Evolutionary conservation across 2,329 filamentous ascomycete species (phyloP).

Genomic region (Fusarium buharicum): DNA sequence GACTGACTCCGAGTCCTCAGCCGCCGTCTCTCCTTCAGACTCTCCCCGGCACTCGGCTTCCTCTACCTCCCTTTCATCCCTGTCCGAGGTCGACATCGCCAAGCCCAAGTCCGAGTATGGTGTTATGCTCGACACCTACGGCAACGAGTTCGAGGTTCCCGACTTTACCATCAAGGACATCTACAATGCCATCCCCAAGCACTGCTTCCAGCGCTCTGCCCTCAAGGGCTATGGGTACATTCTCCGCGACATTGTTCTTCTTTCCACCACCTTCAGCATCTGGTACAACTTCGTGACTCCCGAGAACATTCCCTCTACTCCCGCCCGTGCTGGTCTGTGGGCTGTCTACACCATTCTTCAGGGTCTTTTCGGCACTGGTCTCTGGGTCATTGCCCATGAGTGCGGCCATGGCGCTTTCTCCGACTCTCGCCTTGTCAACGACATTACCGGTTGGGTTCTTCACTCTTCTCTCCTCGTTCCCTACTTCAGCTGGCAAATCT

Average conservation of each 20-base stretch:
- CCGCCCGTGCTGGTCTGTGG: slow-evolving; percentile 73
- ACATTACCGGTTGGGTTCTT: slow-evolving; percentile 89
- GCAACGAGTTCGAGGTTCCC: slow-evolving; percentile 92
- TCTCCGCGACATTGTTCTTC: slow-evolving; percentile 77
- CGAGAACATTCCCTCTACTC: slow-evolving; percentile 77
- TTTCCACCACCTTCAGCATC: slow-evolving; percentile 83
- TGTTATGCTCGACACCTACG: slow-evolving; percentile 88
- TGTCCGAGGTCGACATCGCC: slow-evolving; percentile 71
- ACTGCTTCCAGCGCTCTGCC: slow-evolving; percentile 92
- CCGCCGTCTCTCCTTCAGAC: slow-evolving; percentile 67
- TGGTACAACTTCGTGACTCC: slow-evolving; percentile 92
- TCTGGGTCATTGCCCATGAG: slow-evolving; percentile 98
- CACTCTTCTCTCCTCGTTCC: slow-evolving; percentile 91
- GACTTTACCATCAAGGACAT: slow-evolving; percentile 99
- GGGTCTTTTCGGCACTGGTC: slow-evolving; percentile 90
- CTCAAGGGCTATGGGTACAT: slow-evolving; percentile 83
- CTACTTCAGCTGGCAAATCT: slow-evolving; percentile 99
- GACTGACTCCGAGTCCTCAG: slow-evolving; percentile 65
- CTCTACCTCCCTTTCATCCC: slow-evolving; percentile 90
- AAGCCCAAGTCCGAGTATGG: slow-evolving; percentile 58
- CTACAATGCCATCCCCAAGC: slow-evolving; percentile 94
- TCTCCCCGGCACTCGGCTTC: slow-evolving; percentile 75
- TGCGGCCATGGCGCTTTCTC: slow-evolving; percentile 98
- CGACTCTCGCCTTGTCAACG: slow-evolving; percentile 88
- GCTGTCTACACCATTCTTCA: slow-evolving; percentile 79